Percentiles rank a stretch among this genome's conserved stretches.
Conservation (phyloP, 163 green algal species). For the Prototheca wickerhamii region DNA sequence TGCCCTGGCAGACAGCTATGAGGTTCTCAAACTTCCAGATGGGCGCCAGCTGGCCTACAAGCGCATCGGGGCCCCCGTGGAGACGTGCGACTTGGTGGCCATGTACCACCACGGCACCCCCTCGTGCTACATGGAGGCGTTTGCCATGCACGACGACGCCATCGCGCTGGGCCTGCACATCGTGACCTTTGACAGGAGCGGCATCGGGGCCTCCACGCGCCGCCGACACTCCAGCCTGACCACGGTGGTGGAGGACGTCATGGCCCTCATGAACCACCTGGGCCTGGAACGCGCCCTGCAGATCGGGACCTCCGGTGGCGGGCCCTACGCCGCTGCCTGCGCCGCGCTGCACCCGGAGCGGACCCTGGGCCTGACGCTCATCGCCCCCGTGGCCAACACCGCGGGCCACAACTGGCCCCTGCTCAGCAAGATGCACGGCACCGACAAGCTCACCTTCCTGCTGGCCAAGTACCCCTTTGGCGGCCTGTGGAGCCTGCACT, state of each 20-base stretch:
- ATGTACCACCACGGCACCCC: constrained; percentile 13
- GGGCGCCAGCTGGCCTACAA: neutral
- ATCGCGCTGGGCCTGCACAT: neutral
- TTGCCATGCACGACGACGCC: neutral
- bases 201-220: constrained; percentile 12
- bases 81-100: neutral
- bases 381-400: constrained; percentile 4
- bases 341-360: constrained; percentile 9
- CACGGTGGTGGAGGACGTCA: constrained; percentile 2
- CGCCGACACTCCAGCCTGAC: neutral
- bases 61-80: neutral
- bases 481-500: constrained; percentile 6
- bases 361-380: constrained; percentile 3
- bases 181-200: constrained; percentile 9
- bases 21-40: neutral
- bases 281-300: constrained; percentile 1
- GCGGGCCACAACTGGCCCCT: constrained; percentile 4
- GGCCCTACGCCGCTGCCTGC: constrained; percentile 11
- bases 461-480: constrained; percentile 8
- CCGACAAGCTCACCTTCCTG: neutral
- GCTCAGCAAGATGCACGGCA: constrained; percentile 2
- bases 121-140: constrained; percentile 4
- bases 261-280: constrained; percentile 4
- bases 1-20: neutral
- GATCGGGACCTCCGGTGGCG: constrained; percentile 8